phyloP scores from a whole-genome alignment of 176 grass and related monocot species.

The Raddia guianensis region DNA sequence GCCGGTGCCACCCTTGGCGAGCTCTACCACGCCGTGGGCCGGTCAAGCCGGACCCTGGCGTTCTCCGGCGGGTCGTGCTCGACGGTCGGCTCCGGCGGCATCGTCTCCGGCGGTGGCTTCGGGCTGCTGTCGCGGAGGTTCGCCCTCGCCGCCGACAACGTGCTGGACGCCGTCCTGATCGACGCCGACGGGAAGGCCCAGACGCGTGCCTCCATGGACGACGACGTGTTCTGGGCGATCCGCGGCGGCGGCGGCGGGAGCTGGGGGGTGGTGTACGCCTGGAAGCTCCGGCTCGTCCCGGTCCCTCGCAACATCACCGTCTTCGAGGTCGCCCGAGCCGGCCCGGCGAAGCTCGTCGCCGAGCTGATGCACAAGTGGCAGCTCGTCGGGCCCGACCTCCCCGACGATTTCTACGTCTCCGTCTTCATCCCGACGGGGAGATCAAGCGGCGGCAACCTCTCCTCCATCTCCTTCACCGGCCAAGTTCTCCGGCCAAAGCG shows the following conservation, averaged over 20 bases:
- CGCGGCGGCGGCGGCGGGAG: slow-evolving; percentile 74
- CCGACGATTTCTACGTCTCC: slow-evolving; percentile 65
- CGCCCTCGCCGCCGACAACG: slow-evolving; percentile 65
- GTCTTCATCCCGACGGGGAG: slow-evolving; percentile 16
- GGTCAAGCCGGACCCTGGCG: slow-evolving; percentile 33
- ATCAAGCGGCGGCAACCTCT: slow-evolving; percentile 26
- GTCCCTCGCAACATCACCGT: slow-evolving; percentile 42
- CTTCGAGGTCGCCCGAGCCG: slow-evolving; percentile 16
- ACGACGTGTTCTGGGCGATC: slow-evolving; percentile 79
- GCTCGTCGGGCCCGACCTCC: slow-evolving; percentile 42
- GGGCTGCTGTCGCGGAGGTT: slow-evolving; percentile 61
- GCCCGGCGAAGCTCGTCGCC: slow-evolving; percentile 23
- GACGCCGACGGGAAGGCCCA: not conserved
- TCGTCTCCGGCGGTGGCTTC: slow-evolving; percentile 63
- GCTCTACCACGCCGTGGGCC: slow-evolving; percentile 53
- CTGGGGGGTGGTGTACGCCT: slow-evolving; percentile 76
- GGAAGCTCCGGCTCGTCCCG: slow-evolving; percentile 67
- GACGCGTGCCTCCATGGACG: slow-evolving; percentile 45
- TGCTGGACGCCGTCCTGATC: slow-evolving; percentile 54
- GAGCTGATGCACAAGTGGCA: slow-evolving; percentile 62
- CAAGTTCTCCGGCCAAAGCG: slow-evolving; percentile 40
- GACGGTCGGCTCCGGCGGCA: slow-evolving; percentile 58
- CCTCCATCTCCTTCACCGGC: slow-evolving; percentile 49
- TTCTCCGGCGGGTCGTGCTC: slow-evolving; percentile 59
- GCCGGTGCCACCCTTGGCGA: slow-evolving; percentile 67